Percentiles rank a stretch among this genome's conserved stretches.
Conservation (phyloP, 768 basidiomycete species). For the Nidularia sp. region DNA sequence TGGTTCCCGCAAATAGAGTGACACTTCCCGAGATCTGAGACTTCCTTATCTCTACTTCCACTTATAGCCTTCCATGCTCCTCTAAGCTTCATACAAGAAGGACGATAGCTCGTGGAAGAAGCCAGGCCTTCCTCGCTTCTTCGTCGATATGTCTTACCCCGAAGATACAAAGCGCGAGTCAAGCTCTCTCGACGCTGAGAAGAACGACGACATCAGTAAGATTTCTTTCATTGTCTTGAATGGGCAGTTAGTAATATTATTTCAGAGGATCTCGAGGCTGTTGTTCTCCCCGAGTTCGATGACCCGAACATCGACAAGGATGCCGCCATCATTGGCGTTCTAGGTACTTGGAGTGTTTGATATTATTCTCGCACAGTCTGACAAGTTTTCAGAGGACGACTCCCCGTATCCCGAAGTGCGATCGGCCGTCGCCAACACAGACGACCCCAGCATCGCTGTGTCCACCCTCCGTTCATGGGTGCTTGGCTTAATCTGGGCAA, state of each 20-base stretch:
- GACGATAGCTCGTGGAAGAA: slow-evolving; percentile 1
- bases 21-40: slow-evolving; percentile 8
- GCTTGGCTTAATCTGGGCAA: slow-evolving; percentile 68
- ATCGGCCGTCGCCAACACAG: slow-evolving; percentile 66
- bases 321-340: slow-evolving; percentile 33
- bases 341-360: slow-evolving; percentile 37
- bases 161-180: slow-evolving; percentile 21
- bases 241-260: neutral
- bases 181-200: slow-evolving; percentile 24
- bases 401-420: slow-evolving; percentile 74
- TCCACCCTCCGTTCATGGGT: slow-evolving; percentile 67
- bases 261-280: slow-evolving; percentile 20
- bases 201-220: slow-evolving; percentile 17
- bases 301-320: slow-evolving; percentile 53
- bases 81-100: slow-evolving; percentile 22
- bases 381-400: slow-evolving; percentile 44
- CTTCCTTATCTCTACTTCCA: slow-evolving; percentile 19
- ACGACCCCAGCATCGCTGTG: slow-evolving; percentile 60
- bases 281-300: slow-evolving; percentile 38
- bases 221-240: neutral
- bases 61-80: slow-evolving; percentile 12
- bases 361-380: slow-evolving; percentile 5
- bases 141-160: slow-evolving; percentile 23
- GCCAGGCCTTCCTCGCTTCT: slow-evolving; percentile 17
- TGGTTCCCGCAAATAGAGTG: slow-evolving; percentile 3